phyloP scores from a whole-genome alignment of 768 basidiomycete genomes.

The Psilocybe subaeruginosa region DNA sequence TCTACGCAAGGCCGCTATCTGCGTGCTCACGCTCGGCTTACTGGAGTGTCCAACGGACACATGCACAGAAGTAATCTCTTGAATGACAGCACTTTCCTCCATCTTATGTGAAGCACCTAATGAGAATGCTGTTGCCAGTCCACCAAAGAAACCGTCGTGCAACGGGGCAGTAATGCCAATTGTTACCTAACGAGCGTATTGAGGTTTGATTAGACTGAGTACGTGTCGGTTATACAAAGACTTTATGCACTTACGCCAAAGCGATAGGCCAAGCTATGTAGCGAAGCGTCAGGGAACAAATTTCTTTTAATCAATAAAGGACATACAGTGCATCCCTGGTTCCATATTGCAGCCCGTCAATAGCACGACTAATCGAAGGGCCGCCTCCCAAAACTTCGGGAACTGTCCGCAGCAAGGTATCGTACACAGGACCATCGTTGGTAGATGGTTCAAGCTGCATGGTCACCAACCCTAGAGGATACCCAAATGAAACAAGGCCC shows the following conservation, averaged over 20 bases:
- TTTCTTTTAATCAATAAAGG: neutral
- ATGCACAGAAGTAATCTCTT: slow-evolving; percentile 69
- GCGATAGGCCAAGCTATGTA: slow-evolving; percentile 63
- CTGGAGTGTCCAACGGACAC: slow-evolving; percentile 56
- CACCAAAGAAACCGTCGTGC: slow-evolving; percentile 54
- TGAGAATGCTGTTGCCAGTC: slow-evolving; percentile 70
- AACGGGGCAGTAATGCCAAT: slow-evolving; percentile 66
- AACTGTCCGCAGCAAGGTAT: slow-evolving; percentile 49
- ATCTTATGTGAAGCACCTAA: slow-evolving; percentile 62
- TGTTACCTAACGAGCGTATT: slow-evolving; percentile 42
- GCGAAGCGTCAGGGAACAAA: neutral
- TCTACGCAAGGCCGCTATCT: slow-evolving; percentile 73
- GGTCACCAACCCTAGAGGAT: slow-evolving; percentile 69
- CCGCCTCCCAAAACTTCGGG: slow-evolving; percentile 56
- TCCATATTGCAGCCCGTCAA: slow-evolving; percentile 72
- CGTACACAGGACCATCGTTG: slow-evolving; percentile 63
- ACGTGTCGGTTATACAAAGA: neutral
- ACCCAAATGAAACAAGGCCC: slow-evolving; percentile 72
- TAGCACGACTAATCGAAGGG: slow-evolving; percentile 60
- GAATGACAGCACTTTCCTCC: slow-evolving; percentile 61
- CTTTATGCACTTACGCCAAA: slow-evolving; percentile 52
- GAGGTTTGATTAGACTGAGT: neutral
- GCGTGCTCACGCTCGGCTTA: slow-evolving; percentile 72
- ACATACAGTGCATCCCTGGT: slow-evolving; percentile 75
- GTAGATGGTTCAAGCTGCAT: slow-evolving; percentile 73